phyloP scores from a whole-genome alignment of 1,284 basidiomycete genomes.

The Puccinia horiana region DNA sequence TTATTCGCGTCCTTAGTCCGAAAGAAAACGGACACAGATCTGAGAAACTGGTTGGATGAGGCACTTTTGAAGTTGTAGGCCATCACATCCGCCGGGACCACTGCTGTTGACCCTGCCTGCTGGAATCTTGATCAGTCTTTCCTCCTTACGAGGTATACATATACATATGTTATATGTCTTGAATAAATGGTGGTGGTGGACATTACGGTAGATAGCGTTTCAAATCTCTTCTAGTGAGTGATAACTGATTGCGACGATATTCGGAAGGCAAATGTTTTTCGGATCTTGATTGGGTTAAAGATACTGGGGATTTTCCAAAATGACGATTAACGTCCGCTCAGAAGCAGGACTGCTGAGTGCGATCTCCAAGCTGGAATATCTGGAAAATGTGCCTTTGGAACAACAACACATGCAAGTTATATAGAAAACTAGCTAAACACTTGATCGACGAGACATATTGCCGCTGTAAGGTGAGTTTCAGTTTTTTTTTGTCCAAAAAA shows the following conservation, averaged over 20 bases:
- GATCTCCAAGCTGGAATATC: conserved; percentile 22
- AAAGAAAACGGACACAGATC: neutral
- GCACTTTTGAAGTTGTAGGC: conserved; percentile 11
- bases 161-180: neutral
- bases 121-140: neutral
- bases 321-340: neutral
- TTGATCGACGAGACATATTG: conserved; percentile 13
- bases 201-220: neutral
- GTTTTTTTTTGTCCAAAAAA: neutral
- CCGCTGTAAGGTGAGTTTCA: neutral
- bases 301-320: conserved; percentile 7
- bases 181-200: neutral
- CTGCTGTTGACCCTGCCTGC: neutral
- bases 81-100: conserved; percentile 19
- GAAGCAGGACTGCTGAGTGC: neutral
- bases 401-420: neutral
- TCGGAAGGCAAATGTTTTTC: conserved; percentile 6
- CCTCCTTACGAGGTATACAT: neutral
- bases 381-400: neutral
- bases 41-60: conserved; percentile 1
- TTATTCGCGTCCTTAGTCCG: neutral
- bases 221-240: neutral
- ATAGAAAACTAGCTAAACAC: conserved; percentile 1
- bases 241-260: conserved; percentile 11
- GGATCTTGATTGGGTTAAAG: conserved; percentile 17